A percentile compares a stretch with the other conserved stretches of the same genome.
phyloP scores from a whole-genome alignment of 495 filamentous ascomycete genomes.

The Penicillium macrosclerotiorum region DNA sequence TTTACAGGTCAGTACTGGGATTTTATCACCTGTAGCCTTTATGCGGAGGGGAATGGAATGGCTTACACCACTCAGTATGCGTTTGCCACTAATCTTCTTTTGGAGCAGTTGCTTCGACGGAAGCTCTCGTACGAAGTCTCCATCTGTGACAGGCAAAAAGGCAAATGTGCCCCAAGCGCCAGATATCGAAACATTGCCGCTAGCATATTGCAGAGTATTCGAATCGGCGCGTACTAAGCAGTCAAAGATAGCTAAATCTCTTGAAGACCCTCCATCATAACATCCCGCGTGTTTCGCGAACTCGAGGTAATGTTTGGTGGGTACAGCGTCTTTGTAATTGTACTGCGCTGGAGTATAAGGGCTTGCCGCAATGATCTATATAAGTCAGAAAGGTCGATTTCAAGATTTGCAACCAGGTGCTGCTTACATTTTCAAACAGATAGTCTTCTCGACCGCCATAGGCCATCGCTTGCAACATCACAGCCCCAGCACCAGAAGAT shows the following conservation, averaged over 20 bases:
- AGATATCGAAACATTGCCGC: slow-evolving; percentile 43
- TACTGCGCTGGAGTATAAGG: slow-evolving; percentile 52
- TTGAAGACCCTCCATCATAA: slow-evolving; percentile 14
- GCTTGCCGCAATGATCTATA: slow-evolving; percentile 49
- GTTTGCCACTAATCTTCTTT: slow-evolving; percentile 51
- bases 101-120: slow-evolving; percentile 51
- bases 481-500: slow-evolving; percentile 45
- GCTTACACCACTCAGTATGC: slow-evolving; percentile 48
- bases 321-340: slow-evolving; percentile 48
- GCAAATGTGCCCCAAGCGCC: slow-evolving; percentile 52
- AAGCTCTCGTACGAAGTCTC: slow-evolving; percentile 49
- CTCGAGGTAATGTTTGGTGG: slow-evolving; percentile 51
- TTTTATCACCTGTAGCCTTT: slow-evolving; percentile 6
- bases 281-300: slow-evolving; percentile 57
- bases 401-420: neutral
- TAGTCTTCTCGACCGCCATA: slow-evolving; percentile 38
- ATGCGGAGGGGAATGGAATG: neutral
- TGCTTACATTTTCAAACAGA: slow-evolving; percentile 23
- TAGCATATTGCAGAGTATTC: slow-evolving; percentile 54
- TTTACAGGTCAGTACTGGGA: slow-evolving; percentile 8
- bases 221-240: slow-evolving; percentile 56
- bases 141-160: slow-evolving; percentile 65
- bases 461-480: slow-evolving; percentile 51
- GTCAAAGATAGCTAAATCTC: slow-evolving; percentile 37
- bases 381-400: neutral